Base-by-base conservation (phyloP, 2,329 filamentous ascomycete genomes). In the Stachybotrys chartarum region DNA sequence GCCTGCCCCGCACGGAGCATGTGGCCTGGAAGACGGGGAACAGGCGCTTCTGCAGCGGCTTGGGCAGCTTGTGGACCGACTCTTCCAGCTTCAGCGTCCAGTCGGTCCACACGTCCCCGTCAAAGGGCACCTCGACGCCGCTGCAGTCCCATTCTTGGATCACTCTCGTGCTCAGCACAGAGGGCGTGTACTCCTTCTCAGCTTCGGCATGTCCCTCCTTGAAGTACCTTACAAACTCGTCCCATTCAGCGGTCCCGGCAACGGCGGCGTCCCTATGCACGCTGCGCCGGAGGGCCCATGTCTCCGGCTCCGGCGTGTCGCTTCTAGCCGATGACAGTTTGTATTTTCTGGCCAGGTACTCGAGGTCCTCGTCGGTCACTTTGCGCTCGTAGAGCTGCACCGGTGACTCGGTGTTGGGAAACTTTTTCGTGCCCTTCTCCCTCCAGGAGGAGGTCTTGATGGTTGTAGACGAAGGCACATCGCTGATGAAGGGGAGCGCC, bases 11-110 rank as follows among this genome's bases (percentile, higher is more conserved):
- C 1, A 68, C 70, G 8, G 75, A 72, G 11, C 75, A 74, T 45
- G 83, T 82, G 55, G 87, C 72, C 65, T 89, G 82, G 52, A 91
- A 67, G 3, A 86, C 82, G 16, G 84, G 78, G 61, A 91, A 91
- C 3, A 82, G 79, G 52, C 88, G 82, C 59, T 85, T 79, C 56
- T 78, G 76, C 7, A 90, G 73, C n/a, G 82, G 76, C 3, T 75
- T 72, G 0, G 80, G 79, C 53, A 91, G 76, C 50, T 75, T 75
- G 67, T 91, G 87, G 55, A 79, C 78, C 77, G 88, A 87, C 71
- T 90, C 84, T 58, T 80, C 78, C 24, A 88, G 72, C 61, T 65
- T 63, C 17, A 85, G 68, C 35, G 71, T 72, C 62, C 82, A 78
- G 49, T 74, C 66, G 1, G 63, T 69, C 79, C 80, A 85, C 24